Base-by-base conservation (phyloP, 192 early-diverging fungal genomes). In the Coemansia aciculifera region DNA sequence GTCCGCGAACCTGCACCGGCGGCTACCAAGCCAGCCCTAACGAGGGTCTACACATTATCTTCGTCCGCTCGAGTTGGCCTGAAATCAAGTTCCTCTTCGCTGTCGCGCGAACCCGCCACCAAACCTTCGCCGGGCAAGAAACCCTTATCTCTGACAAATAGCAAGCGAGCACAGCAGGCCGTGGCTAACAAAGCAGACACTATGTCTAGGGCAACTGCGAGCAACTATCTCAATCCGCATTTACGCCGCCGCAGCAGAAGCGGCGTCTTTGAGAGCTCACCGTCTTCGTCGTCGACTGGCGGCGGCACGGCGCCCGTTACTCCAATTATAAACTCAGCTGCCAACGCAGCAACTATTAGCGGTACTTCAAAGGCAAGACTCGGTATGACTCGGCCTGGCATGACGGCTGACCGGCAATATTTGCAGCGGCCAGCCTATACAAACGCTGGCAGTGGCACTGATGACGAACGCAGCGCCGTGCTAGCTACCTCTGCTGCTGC, bases 131-230 rank as follows among this genome's bases (percentile, higher is more conserved):
- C 62, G 5, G 40, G 42, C 2, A 62, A 62, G 29, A 56, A 56
- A 29, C 54, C 54, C 11, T 34, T 56, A 31, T 56, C 54, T 32
- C 29, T 56, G 15, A 10, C 54, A 17, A 56, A 31, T 29, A 56
- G 68, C 61, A 31, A 27, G 51, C 67, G 67, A 62, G 36, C 23
- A 39, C 44, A 68, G 44, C 43, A 59, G 59, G 32, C 67, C 37
- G 29, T 42, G 13, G n/a, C 40, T 40, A 54, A 51, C 61, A 61
- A 67, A 54, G 52, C 49, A 8, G 65, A 69, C 29, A 74, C 66
- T 3, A 82, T 82, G 80, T 82, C 80, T 44, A 75, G 80, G 17
- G 80, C 80, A 19, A 77, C 80, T 2, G 80, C 80, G 8, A 82
- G 80, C 66, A 82, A 77, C 69, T 82, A 71, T 67, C 80, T 82